Conservation (phyloP, 176 grass and related monocot genomes). For the Hyparrhenia diplandra region DNA sequence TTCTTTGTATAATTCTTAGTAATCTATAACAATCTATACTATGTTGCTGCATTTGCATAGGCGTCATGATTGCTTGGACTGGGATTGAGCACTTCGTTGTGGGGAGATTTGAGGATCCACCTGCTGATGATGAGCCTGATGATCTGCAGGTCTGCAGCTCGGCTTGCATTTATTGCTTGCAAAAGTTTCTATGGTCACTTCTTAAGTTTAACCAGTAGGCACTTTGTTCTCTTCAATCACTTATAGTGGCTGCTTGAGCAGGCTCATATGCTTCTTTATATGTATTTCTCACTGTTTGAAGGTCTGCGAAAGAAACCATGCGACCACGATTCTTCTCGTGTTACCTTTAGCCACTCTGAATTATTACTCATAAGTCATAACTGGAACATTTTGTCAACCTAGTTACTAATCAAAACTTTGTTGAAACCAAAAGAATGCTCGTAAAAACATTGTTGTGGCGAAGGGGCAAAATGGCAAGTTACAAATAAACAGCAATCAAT, state of each 20-base stretch:
- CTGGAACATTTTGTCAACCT: background rate
- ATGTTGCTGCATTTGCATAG: conserved; percentile 40
- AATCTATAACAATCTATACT: background rate
- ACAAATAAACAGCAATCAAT: background rate
- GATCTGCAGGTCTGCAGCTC: conserved; percentile 63
- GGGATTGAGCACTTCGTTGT: conserved; percentile 84
- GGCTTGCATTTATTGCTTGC: background rate
- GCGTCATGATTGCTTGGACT: conserved; percentile 99
- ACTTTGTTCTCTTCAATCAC: background rate
- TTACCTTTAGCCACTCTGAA: background rate
- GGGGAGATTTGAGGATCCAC: conserved; percentile 90
- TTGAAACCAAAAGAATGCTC: background rate
- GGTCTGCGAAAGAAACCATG: background rate
- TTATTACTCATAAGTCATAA: background rate
- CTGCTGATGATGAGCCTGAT: conserved; percentile 62
- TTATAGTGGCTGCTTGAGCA: background rate
- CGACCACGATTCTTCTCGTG: background rate
- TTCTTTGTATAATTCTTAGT: background rate
- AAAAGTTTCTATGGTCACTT: background rate
- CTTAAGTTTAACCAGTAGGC: background rate
- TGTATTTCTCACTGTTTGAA: background rate
- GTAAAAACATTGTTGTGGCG: background rate
- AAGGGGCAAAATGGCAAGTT: background rate
- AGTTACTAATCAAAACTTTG: background rate
- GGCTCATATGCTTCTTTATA: background rate